Conservation (phyloP, 257 asterid species). For the Nicotiana paniculata region DNA sequence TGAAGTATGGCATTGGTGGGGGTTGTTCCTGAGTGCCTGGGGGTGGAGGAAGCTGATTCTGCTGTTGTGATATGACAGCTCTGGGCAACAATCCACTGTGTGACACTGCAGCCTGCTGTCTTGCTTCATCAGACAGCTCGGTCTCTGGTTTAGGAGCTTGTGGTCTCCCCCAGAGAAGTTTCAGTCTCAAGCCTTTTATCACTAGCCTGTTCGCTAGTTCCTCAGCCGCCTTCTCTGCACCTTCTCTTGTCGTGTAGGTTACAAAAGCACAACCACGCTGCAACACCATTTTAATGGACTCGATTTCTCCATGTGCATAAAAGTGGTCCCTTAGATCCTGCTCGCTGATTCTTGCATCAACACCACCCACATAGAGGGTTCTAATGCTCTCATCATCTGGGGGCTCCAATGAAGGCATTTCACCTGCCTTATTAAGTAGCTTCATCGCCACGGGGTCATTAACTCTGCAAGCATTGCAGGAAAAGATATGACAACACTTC, state of each 20-base stretch:
- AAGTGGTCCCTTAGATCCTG: slow-evolving; percentile 89
- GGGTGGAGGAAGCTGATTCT: slow-evolving; percentile 57
- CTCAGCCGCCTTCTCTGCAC: slow-evolving; percentile 96
- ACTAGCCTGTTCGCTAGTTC: slow-evolving; percentile 85
- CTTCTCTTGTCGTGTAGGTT: slow-evolving; percentile 89
- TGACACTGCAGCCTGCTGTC: slow-evolving; percentile 65
- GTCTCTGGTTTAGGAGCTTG: slow-evolving; percentile 63
- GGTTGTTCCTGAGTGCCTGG: slow-evolving; percentile 54
- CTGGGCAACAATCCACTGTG: slow-evolving; percentile 89
- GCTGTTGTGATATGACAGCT: slow-evolving; percentile 89
- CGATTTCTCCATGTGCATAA: slow-evolving; percentile 94
- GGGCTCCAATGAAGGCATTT: slow-evolving; percentile 96
- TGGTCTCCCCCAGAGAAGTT: slow-evolving; percentile 94
- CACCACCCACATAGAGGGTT: slow-evolving; percentile 92
- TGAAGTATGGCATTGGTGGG: slow-evolving; percentile 72
- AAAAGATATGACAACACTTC: background rate
- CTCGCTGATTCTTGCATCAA: slow-evolving; percentile 77
- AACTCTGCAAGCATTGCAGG: slow-evolving; percentile 42
- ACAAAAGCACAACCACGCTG: slow-evolving; percentile 95
- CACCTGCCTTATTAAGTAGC: slow-evolving; percentile 91
- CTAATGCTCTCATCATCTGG: slow-evolving; percentile 92
- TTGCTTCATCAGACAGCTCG: slow-evolving; percentile 66
- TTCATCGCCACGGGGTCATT: slow-evolving; percentile 95
- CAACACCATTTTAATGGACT: slow-evolving; percentile 81
- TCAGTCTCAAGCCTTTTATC: slow-evolving; percentile 80